Evolutionary conservation across 495 filamentous ascomycete species (phyloP).

Genomic region (Penicillium macrosclerotiorum): DNA sequence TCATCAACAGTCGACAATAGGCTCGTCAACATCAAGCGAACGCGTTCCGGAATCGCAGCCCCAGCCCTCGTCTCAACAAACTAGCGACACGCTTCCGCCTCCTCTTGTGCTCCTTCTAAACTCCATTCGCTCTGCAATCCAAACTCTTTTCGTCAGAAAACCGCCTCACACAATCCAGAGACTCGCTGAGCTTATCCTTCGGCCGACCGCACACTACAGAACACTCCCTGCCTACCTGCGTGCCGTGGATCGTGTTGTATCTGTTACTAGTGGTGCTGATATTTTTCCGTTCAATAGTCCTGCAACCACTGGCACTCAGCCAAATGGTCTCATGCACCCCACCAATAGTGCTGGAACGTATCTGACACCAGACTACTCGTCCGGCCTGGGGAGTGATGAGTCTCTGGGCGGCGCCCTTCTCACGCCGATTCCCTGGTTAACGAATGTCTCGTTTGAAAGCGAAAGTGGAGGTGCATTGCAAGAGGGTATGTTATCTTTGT

Average conservation of each 20-base stretch:
- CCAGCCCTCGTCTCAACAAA: constrained; percentile 37
- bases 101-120: constrained; percentile 61
- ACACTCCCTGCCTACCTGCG: constrained; percentile 81
- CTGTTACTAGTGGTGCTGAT: constrained; percentile 78
- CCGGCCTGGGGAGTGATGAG: constrained; percentile 73
- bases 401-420: constrained; percentile 86
- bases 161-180: constrained; percentile 94
- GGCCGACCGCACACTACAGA: constrained; percentile 73
- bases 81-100: constrained; percentile 55
- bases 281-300: constrained; percentile 77
- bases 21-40: constrained; percentile 39
- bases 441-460: constrained; percentile 34
- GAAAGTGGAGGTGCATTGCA: constrained; percentile 19
- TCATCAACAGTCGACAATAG: constrained; percentile 24
- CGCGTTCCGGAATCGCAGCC: constrained; percentile 48
- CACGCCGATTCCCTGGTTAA: constrained; percentile 91
- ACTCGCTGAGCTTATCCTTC: constrained; percentile 83
- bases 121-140: constrained; percentile 67
- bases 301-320: constrained; percentile 42
- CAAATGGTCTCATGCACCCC: constrained; percentile 42
- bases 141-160: constrained; percentile 62
- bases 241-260: constrained; percentile 87
- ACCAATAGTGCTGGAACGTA: constrained; percentile 27
- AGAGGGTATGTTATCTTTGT: constrained; percentile 36
- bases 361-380: constrained; percentile 26